Evolutionary conservation across 305 asterid species (phyloP), one percentile per base, ranked within the genome.

Genomic region (Ajuga reptans): DNA sequence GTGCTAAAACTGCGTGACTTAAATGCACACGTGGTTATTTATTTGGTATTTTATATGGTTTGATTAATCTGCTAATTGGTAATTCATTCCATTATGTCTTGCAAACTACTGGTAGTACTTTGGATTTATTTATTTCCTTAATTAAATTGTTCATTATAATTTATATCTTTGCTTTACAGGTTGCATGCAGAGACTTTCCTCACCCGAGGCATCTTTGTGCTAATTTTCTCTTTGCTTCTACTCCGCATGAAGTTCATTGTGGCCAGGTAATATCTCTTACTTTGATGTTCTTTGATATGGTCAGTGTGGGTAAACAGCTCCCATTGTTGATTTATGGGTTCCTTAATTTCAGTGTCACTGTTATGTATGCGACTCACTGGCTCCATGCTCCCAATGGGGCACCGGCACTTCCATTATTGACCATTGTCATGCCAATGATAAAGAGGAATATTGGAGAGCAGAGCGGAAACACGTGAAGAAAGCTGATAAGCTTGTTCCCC

Each of bases 151-250:
- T 54, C 31, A 2, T 49, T 70, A n/a, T n/a, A n/a, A n/a, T n/a
- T n/a, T n/a, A 65, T 77, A 58, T 52, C 29, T 57, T 37, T 68
- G 61, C 68, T 52, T 64, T 58, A 42, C 69, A 93, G 97, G 87
- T 93, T 72, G 99, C 99, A 17, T 91, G 96, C 78, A 80, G 99
- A 80, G 99, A 93, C 80, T 93, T 84, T 73, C 97, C 99, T 67
- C 99, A 93, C 69, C 69, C 99, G 0, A 84, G 99, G n/a, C 96
- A 93, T 81, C 92, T 82, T 62, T 93, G 99, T 72, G 95, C 72
- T 31, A 88, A 81, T 72, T 84, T 76, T 73, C 82, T 77, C 29
- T 89, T 90, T 64, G 72, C 82, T 60, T 87, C 93, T 36, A 86
- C 91, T 58, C 79, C 84, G 29, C 96, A 89, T 21, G 83, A 80